These are phyloP conservation scores for Aspergillus uvarum DNA, from an alignment of 2,329 filamentous ascomycete genomes.

Conservation along the genomic window DNA sequence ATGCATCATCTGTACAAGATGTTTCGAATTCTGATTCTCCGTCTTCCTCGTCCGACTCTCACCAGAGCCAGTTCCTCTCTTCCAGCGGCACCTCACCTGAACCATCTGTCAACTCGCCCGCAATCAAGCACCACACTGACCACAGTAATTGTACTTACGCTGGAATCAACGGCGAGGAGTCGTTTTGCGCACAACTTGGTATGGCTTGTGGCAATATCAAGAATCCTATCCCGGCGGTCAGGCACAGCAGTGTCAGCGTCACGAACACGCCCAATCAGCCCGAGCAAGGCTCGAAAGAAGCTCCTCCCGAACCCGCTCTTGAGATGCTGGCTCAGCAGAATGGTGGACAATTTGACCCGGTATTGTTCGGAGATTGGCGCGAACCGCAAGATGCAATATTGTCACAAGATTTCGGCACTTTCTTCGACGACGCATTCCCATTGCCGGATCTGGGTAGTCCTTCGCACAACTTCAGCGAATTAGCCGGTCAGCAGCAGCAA, in stretches of 20 bases:
- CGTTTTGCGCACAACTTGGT: conserved; percentile 46
- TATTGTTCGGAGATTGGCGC: conserved; percentile 87
- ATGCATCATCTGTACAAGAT: conserved; percentile 24
- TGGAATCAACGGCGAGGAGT: conserved; percentile 44
- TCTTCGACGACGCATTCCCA: conserved; percentile 75
- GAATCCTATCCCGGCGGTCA: conserved; percentile 44
- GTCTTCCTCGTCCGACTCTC: conserved; percentile 50
- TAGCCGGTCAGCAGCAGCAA: conserved; percentile 27
- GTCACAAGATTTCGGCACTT: conserved; percentile 68
- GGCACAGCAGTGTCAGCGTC: conserved; percentile 32
- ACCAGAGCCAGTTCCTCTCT: conserved; percentile 44
- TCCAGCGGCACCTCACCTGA: conserved; percentile 53
- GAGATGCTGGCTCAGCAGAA: conserved; percentile 80
- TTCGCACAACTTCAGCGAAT: conserved; percentile 61
- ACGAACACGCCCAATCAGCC: conserved; percentile 30
- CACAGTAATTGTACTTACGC: conserved; percentile 28
- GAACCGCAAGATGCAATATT: conserved; percentile 84
- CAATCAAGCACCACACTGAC: conserved; percentile 38
- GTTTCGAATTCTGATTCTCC: conserved; percentile 49
- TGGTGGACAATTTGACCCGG: conserved; percentile 82
- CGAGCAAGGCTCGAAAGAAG: background rate
- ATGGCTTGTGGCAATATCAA: conserved; percentile 48
- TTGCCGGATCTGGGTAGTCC: conserved; percentile 74
- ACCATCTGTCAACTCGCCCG: conserved; percentile 44
- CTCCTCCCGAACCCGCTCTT: conserved; percentile 28